Percentiles rank a stretch among this genome's conserved stretches.
Conservation (phyloP, 139 green algal species). For the Mesostigma viride region DNA sequence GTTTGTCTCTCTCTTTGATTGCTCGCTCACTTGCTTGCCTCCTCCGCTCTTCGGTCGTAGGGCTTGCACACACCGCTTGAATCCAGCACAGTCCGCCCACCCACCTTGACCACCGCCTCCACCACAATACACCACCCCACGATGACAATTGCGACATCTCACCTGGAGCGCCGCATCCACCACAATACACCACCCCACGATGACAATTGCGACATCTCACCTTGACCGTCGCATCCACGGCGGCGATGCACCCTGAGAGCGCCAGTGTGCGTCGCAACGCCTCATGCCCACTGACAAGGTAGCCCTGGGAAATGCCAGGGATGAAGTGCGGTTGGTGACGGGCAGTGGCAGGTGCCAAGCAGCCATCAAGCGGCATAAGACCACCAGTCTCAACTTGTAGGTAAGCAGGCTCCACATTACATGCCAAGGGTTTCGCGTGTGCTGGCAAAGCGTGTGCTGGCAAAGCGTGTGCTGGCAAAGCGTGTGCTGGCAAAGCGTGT, state of each 20-base stretch:
- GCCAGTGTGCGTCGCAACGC: slow-evolving; percentile 34
- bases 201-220: neutral
- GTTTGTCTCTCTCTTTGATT: too few species aligned
- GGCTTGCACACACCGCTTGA: neutral
- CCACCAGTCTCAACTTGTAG: too few species aligned
- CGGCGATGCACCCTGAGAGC: slow-evolving; percentile 28
- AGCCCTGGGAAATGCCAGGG: slow-evolving; percentile 42
- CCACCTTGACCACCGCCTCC: neutral
- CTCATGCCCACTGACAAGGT: slow-evolving; percentile 31
- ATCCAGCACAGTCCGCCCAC: neutral
- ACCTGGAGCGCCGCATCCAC: neutral
- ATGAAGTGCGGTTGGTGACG: too few species aligned
- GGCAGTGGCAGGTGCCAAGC: too few species aligned
- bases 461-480: too few species aligned
- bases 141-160: neutral
- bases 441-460: too few species aligned
- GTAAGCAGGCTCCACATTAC: too few species aligned
- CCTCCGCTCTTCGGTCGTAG: too few species aligned
- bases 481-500: too few species aligned
- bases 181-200: neutral
- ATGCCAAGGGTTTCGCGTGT: too few species aligned
- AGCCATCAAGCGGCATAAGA: too few species aligned
- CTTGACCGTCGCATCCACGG: slow-evolving; percentile 30
- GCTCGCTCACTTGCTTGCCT: too few species aligned
- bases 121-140: neutral